Evolutionary conservation across 78 protist species (phyloP).

Genomic region (Guillardia theta): DNA sequence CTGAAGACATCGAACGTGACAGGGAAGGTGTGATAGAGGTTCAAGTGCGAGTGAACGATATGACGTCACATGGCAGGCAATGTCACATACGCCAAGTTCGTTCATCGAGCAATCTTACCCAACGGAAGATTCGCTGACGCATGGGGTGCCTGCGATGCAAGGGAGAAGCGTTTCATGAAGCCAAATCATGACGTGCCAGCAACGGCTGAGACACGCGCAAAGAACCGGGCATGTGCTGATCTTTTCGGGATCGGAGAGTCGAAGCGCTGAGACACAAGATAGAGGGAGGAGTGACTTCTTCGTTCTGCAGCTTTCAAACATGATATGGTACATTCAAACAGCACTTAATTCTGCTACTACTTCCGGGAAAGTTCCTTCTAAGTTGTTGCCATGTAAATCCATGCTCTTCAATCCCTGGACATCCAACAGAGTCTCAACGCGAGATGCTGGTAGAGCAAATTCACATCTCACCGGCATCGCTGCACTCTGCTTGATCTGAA

Average conservation of each 20-base stretch:
- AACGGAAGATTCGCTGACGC: constrained; percentile 20
- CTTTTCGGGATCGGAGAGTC: not conserved
- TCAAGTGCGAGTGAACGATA: not conserved
- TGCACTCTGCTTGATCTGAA: too few species aligned
- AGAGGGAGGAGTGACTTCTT: too few species aligned
- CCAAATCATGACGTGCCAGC: constrained; percentile 31
- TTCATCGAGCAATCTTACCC: not conserved
- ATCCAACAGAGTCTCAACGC: not conserved
- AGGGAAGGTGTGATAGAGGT: too few species aligned
- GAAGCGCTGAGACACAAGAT: not conserved
- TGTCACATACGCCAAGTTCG: not conserved
- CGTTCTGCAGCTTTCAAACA: not conserved
- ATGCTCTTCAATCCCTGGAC: not conserved
- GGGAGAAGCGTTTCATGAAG: not conserved
- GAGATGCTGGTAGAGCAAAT: too few species aligned
- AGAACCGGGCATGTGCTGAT: constrained; percentile 25
- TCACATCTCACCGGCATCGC: too few species aligned
- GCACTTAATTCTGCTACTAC: not conserved
- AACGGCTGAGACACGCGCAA: constrained; percentile 30
- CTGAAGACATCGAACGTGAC: not conserved
- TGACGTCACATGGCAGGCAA: not conserved
- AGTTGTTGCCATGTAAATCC: not conserved
- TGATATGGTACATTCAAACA: not conserved
- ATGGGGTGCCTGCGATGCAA: not conserved
- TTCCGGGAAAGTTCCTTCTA: not conserved